Conservation (phyloP, 768 basidiomycete species). For the Leccinum aurantiacum region DNA sequence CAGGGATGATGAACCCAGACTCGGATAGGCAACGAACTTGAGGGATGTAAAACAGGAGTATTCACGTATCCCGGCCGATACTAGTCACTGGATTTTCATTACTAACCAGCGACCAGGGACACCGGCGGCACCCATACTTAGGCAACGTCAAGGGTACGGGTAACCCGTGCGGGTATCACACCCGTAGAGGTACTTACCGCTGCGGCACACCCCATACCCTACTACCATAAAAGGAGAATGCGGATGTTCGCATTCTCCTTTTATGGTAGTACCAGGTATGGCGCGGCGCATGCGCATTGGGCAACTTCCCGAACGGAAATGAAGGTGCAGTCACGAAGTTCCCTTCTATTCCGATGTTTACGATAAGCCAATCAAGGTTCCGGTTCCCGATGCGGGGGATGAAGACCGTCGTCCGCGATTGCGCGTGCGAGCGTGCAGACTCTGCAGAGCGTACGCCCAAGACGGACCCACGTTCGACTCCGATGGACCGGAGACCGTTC, state of each 20-base stretch:
- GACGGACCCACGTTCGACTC: neutral
- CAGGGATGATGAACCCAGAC: neutral
- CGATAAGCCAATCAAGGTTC: neutral
- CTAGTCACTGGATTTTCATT: slow-evolving; percentile 6
- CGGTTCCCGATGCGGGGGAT: neutral
- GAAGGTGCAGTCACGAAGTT: neutral
- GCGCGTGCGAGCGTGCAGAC: neutral
- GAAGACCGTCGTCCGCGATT: neutral
- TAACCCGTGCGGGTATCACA: no score
- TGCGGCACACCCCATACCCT: no score
- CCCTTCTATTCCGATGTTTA: neutral
- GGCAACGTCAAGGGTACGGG: no score
- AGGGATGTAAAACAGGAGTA: neutral
- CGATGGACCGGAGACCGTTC: neutral
- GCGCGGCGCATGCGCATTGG: neutral
- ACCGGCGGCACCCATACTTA: neutral
- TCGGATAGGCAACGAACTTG: neutral
- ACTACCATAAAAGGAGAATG: no score
- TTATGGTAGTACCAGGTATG: no score
- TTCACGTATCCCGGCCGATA: neutral
- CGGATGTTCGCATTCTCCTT: no score
- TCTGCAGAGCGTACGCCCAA: neutral
- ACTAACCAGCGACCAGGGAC: neutral
- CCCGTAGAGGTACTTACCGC: no score
- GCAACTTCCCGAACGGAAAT: neutral